A percentile compares a stretch with the other conserved stretches of the same genome.
phyloP scores from a whole-genome alignment of 441 rosid genomes.

The Melastoma candidum region DNA sequence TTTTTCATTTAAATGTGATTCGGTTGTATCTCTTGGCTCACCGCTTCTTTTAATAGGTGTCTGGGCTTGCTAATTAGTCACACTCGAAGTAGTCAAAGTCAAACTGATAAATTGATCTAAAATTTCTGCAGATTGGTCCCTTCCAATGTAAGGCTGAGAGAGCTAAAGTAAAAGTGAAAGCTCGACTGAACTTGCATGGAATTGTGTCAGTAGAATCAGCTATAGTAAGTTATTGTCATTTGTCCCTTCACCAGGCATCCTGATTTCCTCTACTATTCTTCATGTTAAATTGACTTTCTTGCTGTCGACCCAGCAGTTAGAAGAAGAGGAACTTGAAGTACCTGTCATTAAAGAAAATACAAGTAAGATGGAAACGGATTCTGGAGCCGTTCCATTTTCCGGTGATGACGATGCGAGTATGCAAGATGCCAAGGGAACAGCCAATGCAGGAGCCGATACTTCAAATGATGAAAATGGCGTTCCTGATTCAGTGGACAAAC shows the following conservation, averaged over 20 bases:
- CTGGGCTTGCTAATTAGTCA: slow-evolving; percentile 3
- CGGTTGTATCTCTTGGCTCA: no score
- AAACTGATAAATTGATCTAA: no score
- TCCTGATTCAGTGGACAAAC: slow-evolving; percentile 59
- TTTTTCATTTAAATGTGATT: background rate
- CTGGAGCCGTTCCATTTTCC: slow-evolving; percentile 30
- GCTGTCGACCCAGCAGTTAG: slow-evolving; percentile 50
- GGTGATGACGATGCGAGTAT: slow-evolving; percentile 60
- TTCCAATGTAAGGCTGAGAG: slow-evolving; percentile 71
- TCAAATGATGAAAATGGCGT: slow-evolving; percentile 60
- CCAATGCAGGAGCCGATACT: slow-evolving; percentile 21
- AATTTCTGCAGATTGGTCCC: slow-evolving; percentile 69
- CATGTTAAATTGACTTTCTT: background rate
- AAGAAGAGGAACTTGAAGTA: slow-evolving; percentile 83
- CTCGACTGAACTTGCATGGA: slow-evolving; percentile 77
- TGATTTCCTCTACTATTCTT: background rate
- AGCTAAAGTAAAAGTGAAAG: slow-evolving; percentile 85
- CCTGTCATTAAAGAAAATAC: slow-evolving; percentile 64
- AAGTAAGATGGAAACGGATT: slow-evolving; percentile 71
- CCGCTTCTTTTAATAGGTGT: background rate
- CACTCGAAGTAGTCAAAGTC: background rate
- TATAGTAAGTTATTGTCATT: slow-evolving; percentile 35
- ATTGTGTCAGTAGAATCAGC: slow-evolving; percentile 80
- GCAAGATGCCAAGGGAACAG: slow-evolving; percentile 62
- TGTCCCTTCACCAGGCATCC: background rate